Percentiles rank a stretch among this genome's conserved stretches.
Conservation (phyloP, 805 yeast species). For the Saccharomycopsis vini region DNA sequence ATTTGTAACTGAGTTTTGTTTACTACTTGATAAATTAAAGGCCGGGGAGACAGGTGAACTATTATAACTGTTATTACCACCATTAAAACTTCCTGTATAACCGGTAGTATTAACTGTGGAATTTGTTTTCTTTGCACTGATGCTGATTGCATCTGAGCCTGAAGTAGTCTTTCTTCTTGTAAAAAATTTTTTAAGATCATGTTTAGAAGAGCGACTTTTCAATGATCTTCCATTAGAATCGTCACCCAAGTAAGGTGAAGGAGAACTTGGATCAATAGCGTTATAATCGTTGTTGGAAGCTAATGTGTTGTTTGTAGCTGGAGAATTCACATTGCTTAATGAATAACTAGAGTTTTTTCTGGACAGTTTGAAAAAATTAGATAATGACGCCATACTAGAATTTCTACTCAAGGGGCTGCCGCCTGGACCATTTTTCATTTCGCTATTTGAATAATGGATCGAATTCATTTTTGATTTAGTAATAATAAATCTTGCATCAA, state of each 20-base stretch:
- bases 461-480: slow-evolving; percentile 15
- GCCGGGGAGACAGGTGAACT: slow-evolving; percentile 2
- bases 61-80: background rate
- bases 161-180: slow-evolving; percentile 1
- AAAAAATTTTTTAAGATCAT: slow-evolving; percentile 18
- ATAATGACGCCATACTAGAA: slow-evolving; percentile 71
- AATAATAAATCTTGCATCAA: slow-evolving; percentile 18
- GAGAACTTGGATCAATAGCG: slow-evolving; percentile 20
- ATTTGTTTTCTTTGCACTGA: background rate
- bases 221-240: slow-evolving; percentile 4
- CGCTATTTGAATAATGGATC: slow-evolving; percentile 10
- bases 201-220: slow-evolving; percentile 12
- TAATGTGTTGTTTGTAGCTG: slow-evolving; percentile 21
- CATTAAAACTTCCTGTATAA: slow-evolving; percentile 1
- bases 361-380: slow-evolving; percentile 55
- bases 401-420: slow-evolving; percentile 43
- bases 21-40: background rate
- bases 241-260: no score
- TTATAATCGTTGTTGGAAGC: slow-evolving; percentile 17
- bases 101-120: background rate
- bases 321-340: background rate
- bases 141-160: background rate
- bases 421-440: background rate
- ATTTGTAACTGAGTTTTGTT: slow-evolving; percentile 1
- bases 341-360: slow-evolving; percentile 15